phyloP scores from a whole-genome alignment of 2,329 filamentous ascomycete species.

The Penicillium glabrum region DNA sequence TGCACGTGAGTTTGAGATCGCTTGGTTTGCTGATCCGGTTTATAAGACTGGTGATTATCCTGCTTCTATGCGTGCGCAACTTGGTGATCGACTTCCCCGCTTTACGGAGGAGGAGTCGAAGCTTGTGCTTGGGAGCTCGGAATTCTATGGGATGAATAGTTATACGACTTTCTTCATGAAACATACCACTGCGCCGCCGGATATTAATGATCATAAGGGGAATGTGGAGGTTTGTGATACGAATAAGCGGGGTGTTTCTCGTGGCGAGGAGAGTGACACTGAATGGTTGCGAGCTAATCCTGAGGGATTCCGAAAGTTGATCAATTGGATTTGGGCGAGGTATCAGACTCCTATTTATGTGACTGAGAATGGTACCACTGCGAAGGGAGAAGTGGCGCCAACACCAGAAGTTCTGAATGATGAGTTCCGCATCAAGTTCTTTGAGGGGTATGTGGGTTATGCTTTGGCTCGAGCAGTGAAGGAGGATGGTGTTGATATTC shows the following conservation, averaged over 20 bases:
- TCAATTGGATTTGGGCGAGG: conserved; percentile 70
- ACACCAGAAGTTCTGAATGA: conserved; percentile 69
- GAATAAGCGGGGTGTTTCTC: conserved; percentile 67
- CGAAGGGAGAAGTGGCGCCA: conserved; percentile 74
- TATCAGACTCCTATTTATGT: conserved; percentile 76
- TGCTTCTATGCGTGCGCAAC: conserved; percentile 72
- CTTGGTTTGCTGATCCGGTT: conserved; percentile 79
- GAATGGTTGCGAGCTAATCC: conserved; percentile 74
- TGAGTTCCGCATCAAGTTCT: conserved; percentile 74
- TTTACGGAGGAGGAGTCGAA: conserved; percentile 69
- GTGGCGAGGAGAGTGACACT: conserved; percentile 75
- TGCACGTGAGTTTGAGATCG: conserved; percentile 78
- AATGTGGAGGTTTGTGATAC: conserved; percentile 68
- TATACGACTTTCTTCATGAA: conserved; percentile 82
- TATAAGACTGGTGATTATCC: conserved; percentile 71
- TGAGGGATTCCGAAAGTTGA: conserved; percentile 68
- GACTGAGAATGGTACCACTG: conserved; percentile 78
- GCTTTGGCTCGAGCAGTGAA: conserved; percentile 56
- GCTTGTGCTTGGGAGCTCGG: conserved; percentile 73
- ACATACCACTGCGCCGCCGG: conserved; percentile 57
- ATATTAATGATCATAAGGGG: conserved; percentile 66
- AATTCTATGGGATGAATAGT: conserved; percentile 88
- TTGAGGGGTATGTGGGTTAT: conserved; percentile 69
- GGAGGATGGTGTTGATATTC: conserved; percentile 71
- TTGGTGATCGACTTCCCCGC: conserved; percentile 71